phyloP scores from a whole-genome alignment of 2,329 filamentous ascomycete species.

The Arthrobotrys sinensis region DNA sequence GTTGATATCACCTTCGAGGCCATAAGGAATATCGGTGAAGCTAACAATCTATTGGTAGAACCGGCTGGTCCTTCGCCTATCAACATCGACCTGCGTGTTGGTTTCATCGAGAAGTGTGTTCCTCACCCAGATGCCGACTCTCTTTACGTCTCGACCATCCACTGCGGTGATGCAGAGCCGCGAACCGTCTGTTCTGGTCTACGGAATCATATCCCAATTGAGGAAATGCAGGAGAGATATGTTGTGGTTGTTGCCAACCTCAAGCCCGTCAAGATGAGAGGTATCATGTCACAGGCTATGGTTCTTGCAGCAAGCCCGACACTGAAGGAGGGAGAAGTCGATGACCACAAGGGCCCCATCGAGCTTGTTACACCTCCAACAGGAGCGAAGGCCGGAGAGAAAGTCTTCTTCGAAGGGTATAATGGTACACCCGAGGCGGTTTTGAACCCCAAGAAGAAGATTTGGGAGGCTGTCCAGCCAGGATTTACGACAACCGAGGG shows the following conservation, averaged over 20 bases:
- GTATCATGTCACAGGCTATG: constrained; percentile 86
- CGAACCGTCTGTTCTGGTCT: constrained; percentile 97
- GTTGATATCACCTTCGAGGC: not conserved
- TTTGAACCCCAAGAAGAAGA: constrained; percentile 99
- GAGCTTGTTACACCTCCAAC: constrained; percentile 90
- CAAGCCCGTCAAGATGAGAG: constrained; percentile 99
- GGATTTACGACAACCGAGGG: constrained; percentile 90
- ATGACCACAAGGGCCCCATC: constrained; percentile 87
- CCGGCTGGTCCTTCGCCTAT: constrained; percentile 81
- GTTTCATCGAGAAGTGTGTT: constrained; percentile 95
- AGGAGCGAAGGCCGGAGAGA: constrained; percentile 84
- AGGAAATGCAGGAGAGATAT: constrained; percentile 97
- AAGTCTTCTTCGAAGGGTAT: constrained; percentile 95
- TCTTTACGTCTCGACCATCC: constrained; percentile 94
- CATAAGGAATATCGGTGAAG: not conserved
- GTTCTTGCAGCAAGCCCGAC: constrained; percentile 94
- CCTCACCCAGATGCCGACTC: constrained; percentile 97
- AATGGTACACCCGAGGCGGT: constrained; percentile 91
- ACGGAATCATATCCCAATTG: constrained; percentile 90
- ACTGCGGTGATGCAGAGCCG: constrained; percentile 88
- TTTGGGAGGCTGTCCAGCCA: constrained; percentile 97
- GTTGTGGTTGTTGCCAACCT: constrained; percentile 97
- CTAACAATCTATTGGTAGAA: constrained; percentile 68
- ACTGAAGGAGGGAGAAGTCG: constrained; percentile 81
- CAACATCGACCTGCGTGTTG: constrained; percentile 94